Base-by-base conservation (phyloP, 169 alveolate species). In the Cryptosporidium viatorum region DNA sequence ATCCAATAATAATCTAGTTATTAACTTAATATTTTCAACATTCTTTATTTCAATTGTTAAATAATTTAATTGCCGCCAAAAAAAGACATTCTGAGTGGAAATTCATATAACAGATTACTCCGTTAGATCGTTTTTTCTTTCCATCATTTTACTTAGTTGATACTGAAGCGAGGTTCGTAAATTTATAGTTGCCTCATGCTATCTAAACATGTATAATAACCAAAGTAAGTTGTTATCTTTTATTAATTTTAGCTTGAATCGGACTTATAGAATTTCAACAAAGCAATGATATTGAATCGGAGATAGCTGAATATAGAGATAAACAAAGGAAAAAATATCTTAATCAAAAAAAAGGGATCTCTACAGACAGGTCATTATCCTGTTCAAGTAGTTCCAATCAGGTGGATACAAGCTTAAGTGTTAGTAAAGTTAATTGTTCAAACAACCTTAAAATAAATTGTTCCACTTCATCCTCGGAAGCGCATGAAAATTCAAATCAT, bases 231-330 rank as follows among this genome's bases (percentile, higher is more conserved):
- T 55, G 18, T 26, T 5, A 5, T 26, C 21, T n/a, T 55, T 23
- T 21, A 55, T 26, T 21, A n/a, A 21, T 23, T 23, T 16, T 26
- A 5, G 10, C 35, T 55, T 26, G 23, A 55, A 23, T 3, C 23
- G 16, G 10, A 21, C 9, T 9, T 48, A 7, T 55, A 55, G 67
- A 26, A 21, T 26, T 16, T 9, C 29, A 67, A 31, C 18, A 14
- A 21, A 33, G 31, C 55, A 50, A 80, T n/a, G 50, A 58, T 23
- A 80, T 80, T 14, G 50, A 65, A 41, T 26, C 31, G 21, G 71
- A 69, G 5, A 21, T 80, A 60, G 45, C 31, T 7, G 89, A 80
- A 23, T 80, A 80, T 67, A 59, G 89, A 65, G 80, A 80, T 18
- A 65, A 43, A 29, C 80, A 80, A 41, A 39, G 74, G 29, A 60